phyloP scores from a whole-genome alignment of 805 yeast species.

The Groenewaldozyma tartarivorans region DNA sequence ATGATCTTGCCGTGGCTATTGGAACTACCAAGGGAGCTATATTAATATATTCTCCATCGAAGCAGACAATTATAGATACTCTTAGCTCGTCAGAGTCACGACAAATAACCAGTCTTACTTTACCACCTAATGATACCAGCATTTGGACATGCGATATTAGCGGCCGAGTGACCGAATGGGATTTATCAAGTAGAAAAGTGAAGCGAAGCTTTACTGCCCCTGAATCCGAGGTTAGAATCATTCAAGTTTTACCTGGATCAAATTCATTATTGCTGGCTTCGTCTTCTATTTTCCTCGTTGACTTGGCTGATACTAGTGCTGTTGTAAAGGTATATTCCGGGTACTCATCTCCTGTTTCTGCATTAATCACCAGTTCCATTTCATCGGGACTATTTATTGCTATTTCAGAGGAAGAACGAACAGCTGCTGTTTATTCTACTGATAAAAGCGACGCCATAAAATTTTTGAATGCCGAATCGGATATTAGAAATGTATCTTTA shows the following conservation, averaged over 20 bases:
- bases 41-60: conserved; percentile 57
- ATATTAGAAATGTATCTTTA: conserved; percentile 36
- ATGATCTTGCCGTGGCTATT: conserved; percentile 42
- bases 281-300: conserved; percentile 51
- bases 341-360: conserved; percentile 58
- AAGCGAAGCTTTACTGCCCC: conserved; percentile 20
- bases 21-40: conserved; percentile 59
- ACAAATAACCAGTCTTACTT: conserved; percentile 39
- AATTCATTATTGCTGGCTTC: conserved; percentile 52
- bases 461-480: conserved; percentile 63
- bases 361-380: conserved; percentile 31
- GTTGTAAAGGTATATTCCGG: conserved; percentile 57
- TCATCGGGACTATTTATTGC: conserved; percentile 46
- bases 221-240: conserved; percentile 12
- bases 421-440: conserved; percentile 59
- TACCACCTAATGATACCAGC: conserved; percentile 34
- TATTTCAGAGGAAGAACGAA: conserved; percentile 72
- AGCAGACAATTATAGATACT: conserved; percentile 46
- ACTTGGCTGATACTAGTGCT: conserved; percentile 26
- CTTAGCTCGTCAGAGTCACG: conserved; percentile 38
- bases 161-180: conserved; percentile 56
- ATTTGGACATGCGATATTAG: conserved; percentile 52
- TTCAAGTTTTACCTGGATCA: conserved; percentile 7
- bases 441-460: conserved; percentile 35
- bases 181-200: conserved; percentile 36